These are phyloP conservation scores for Cantharellus cinnabarinus DNA, from an alignment of 768 basidiomycete species.

Conservation along the genomic window DNA sequence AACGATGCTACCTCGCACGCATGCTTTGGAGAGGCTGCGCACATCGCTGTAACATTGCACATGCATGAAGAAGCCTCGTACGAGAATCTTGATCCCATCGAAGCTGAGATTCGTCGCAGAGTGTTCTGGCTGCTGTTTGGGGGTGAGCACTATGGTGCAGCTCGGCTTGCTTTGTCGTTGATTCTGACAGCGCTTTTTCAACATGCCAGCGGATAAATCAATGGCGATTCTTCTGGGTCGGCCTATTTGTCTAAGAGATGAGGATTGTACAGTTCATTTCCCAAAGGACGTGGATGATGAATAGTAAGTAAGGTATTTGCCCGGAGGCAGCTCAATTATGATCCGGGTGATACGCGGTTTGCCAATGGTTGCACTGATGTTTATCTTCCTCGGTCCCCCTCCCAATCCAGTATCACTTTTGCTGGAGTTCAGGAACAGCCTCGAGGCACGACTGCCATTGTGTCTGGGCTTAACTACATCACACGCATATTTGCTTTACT, in stretches of 20 bases:
- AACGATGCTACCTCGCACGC: constrained; percentile 76
- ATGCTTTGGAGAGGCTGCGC: constrained; percentile 69
- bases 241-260: constrained; percentile 70
- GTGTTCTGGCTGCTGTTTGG: constrained; percentile 82
- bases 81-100: constrained; percentile 64
- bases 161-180: constrained; percentile 3
- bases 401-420: constrained; percentile 45
- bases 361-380: constrained; percentile 1
- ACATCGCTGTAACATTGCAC: constrained; percentile 61
- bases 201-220: constrained; percentile 56
- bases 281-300: constrained; percentile 78
- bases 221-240: constrained; percentile 70
- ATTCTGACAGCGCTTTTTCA: neutral
- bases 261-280: constrained; percentile 78
- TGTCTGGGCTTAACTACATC: constrained; percentile 73
- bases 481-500: constrained; percentile 71
- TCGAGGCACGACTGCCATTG: constrained; percentile 63
- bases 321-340: too few relatives aligned
- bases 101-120: constrained; percentile 69
- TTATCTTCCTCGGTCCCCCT: neutral
- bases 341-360: neutral
- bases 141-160: constrained; percentile 27
- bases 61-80: constrained; percentile 79
- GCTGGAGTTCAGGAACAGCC: constrained; percentile 71
- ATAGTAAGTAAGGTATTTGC: constrained; percentile 35